A percentile compares a stretch with the other conserved stretches of the same genome.
These are phyloP conservation scores for Zygoascus bituminiphila DNA, from an alignment of 805 yeast species.

Conservation along the genomic window DNA sequence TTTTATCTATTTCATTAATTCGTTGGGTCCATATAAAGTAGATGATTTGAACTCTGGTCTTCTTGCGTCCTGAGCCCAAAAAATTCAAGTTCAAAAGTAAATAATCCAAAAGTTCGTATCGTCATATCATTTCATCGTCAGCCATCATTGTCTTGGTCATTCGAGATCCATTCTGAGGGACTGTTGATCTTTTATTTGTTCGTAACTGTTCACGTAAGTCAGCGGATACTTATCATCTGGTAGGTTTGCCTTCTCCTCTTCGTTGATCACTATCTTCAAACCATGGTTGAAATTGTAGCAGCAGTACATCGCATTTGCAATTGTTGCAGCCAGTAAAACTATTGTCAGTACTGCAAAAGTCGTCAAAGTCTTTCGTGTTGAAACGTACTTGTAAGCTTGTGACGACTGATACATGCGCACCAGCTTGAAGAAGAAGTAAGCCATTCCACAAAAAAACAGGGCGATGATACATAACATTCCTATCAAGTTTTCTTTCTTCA, in stretches of 20 bases:
- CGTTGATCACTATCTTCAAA: slow-evolving; percentile 16
- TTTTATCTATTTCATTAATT: too few relatives aligned
- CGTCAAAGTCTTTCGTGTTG: slow-evolving; percentile 39
- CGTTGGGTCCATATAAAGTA: too few relatives aligned
- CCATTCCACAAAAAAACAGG: slow-evolving; percentile 34
- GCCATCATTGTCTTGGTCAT: not conserved
- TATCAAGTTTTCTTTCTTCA: slow-evolving; percentile 29
- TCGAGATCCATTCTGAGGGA: slow-evolving; percentile 1
- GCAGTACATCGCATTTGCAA: slow-evolving; percentile 25
- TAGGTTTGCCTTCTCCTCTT: not conserved
- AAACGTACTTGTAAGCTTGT: slow-evolving; percentile 30
- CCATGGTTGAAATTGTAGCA: slow-evolving; percentile 25
- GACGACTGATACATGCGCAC: slow-evolving; percentile 38
- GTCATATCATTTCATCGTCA: too few relatives aligned
- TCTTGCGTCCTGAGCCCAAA: too few relatives aligned
- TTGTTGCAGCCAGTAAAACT: slow-evolving; percentile 32
- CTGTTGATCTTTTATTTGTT: not conserved
- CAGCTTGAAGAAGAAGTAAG: slow-evolving; percentile 40
- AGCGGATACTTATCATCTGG: not conserved
- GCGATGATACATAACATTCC: slow-evolving; percentile 27
- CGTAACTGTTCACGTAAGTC: not conserved
- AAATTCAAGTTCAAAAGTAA: too few relatives aligned
- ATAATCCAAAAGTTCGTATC: too few relatives aligned
- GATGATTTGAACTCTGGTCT: too few relatives aligned
- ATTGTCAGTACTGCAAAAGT: slow-evolving; percentile 39